Evolutionary conservation across 371 early-diverging fungal genomes (phyloP).

Genomic region (Actinomortierella wolfii): DNA sequence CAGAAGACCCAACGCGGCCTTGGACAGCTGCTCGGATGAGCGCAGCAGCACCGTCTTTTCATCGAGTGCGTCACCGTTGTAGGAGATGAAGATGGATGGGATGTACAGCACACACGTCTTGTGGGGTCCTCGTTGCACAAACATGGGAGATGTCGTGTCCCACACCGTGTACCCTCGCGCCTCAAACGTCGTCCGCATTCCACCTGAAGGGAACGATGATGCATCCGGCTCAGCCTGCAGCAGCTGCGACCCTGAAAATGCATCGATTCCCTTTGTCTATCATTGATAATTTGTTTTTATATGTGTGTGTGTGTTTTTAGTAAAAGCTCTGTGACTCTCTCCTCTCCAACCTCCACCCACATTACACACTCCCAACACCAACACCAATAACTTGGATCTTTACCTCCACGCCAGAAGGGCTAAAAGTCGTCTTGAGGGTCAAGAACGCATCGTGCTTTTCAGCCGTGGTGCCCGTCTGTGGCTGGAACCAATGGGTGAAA

Average conservation of each 20-base stretch:
- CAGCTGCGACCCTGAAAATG: conserved; percentile 93
- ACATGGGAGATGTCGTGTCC: conserved; percentile 97
- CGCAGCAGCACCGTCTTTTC: conserved; percentile 95
- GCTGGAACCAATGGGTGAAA: conserved; percentile 99
- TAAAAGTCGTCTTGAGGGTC: conserved; percentile 69
- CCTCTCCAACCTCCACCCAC: too few relatives aligned
- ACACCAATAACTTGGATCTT: too few relatives aligned
- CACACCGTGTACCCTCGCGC: conserved; percentile 98
- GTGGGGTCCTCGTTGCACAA: conserved; percentile 89
- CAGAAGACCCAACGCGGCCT: conserved; percentile 77
- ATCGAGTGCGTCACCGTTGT: conserved; percentile 97
- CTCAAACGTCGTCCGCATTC: conserved; percentile 96
- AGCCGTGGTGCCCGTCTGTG: conserved; percentile 94
- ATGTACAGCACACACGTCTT: conserved; percentile 89
- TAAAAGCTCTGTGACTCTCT: too few relatives aligned
- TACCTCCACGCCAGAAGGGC: conserved; percentile 76
- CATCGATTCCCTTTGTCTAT: conserved; percentile 81
- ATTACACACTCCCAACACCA: too few relatives aligned
- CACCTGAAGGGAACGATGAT: conserved; percentile 97
- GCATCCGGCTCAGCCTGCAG: conserved; percentile 98
- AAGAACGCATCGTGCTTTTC: conserved; percentile 97
- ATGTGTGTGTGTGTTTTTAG: too few relatives aligned
- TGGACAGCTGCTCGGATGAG: conserved; percentile 84
- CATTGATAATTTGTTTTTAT: not conserved
- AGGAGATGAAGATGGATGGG: conserved; percentile 96